A percentile compares a stretch with the other conserved stretches of the same genome.
These are phyloP conservation scores for Gnomoniopsis smithogilvyi DNA, from an alignment of 2,329 filamentous ascomycete species.

Conservation along the genomic window DNA sequence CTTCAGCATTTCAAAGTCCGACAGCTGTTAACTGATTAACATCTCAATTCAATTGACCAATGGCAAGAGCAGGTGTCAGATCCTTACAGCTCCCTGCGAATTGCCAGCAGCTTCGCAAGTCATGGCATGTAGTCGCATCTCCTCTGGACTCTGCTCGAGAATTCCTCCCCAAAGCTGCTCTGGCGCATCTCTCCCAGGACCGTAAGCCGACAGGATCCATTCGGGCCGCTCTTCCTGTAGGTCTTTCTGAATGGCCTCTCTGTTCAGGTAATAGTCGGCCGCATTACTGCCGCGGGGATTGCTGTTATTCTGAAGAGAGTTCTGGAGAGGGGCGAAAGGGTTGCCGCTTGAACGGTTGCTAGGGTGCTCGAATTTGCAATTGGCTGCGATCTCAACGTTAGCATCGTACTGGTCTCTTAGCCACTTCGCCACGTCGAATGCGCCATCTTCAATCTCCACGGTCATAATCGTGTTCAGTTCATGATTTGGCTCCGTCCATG, in stretches of 20 bases:
- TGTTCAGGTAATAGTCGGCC: slow-evolving; percentile 49
- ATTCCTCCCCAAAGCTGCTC: slow-evolving; percentile 80
- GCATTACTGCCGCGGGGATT: slow-evolving; percentile 15
- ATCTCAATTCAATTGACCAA: slow-evolving; percentile 17
- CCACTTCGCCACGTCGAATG: not conserved
- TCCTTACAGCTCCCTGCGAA: slow-evolving; percentile 47
- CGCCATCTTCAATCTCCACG: not conserved
- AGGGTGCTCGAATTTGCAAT: slow-evolving; percentile 54
- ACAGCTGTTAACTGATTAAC: slow-evolving; percentile 41
- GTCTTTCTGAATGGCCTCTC: slow-evolving; percentile 61
- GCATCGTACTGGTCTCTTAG: not conserved
- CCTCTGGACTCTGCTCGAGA: slow-evolving; percentile 85
- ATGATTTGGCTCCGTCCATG: not conserved
- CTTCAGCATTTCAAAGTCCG: slow-evolving; percentile 59
- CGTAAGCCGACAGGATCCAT: slow-evolving; percentile 88
- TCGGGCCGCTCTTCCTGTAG: slow-evolving; percentile 68
- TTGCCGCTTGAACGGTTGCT: slow-evolving; percentile 26
- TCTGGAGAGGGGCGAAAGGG: slow-evolving; percentile 23
- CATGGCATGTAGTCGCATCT: slow-evolving; percentile 75
- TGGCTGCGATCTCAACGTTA: slow-evolving; percentile 34
- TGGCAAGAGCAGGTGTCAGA: not conserved
- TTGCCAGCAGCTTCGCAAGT: slow-evolving; percentile 58
- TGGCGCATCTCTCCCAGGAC: slow-evolving; percentile 72
- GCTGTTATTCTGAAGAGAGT: slow-evolving; percentile 43
- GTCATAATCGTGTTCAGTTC: not conserved